Base-by-base conservation (phyloP, 1,139 yeast genomes). In the Saccharomycopsis crataegensis region DNA sequence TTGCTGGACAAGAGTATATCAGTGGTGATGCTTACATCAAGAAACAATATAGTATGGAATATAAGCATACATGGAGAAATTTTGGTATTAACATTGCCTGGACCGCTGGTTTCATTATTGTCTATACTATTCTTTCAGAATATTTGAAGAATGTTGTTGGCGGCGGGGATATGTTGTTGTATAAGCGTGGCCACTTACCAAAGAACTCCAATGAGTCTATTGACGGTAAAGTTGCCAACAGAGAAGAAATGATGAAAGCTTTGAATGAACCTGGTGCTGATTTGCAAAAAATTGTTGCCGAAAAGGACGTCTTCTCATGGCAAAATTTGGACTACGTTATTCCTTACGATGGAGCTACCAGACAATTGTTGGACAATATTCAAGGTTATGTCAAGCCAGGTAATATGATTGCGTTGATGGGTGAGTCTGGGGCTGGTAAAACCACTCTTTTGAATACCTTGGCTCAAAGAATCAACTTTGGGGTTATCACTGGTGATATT, bases 391-490 rank as follows among this genome's bases (percentile, higher is more conserved):
- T 82, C 61, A 77, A 79, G 59, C 86, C 87, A 16, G 87, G 87
- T 60, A 77, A 81, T 37, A 67, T 79, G 70, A 78, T 82, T 49
- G 83, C 83, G 33, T 66, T 82, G 46, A 80, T 82, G 85, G 87
- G 87, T 59, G 83, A 78, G 58, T 80, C 86, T 33, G 86, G 86
- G 63, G 86, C 86, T 48, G 86, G 86, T 64, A 81, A 81, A 65
- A 82, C 87, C 1, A 82, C 86, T 7, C 69, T 82, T 57, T 71
- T 82, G 58, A 80, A 80, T 61, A 76, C 76, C 49, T 70, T 82
- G 57, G 80, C 86, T 14, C 82, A 79, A 62, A 72, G 86, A 65
- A 73, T 78, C 58, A 73, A 74, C 52, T 73, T 77, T 66, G 87
- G 86, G 61, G 78, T 76, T 43, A 74, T 82, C 48, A 77, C 84